Percentiles rank a stretch among this genome's conserved stretches.
Conservation (phyloP, 179 eudicot species). For the Spergularia azorica region DNA sequence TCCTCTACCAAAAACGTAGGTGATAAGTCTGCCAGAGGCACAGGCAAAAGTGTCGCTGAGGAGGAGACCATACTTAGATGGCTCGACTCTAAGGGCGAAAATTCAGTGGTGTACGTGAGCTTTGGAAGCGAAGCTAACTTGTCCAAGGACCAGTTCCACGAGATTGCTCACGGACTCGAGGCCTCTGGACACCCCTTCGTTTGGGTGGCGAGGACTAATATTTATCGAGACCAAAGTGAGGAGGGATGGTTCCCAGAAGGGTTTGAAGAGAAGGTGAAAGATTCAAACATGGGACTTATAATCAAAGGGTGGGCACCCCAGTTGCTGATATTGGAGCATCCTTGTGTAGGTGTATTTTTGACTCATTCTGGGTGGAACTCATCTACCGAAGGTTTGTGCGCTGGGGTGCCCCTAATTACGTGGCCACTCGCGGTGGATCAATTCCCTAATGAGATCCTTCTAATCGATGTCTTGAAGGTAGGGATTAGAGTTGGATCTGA, state of each 20-base stretch:
- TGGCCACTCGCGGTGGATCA: background rate
- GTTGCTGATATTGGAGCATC: background rate
- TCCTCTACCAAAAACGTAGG: background rate
- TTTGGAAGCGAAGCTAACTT: background rate
- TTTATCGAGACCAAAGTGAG: background rate
- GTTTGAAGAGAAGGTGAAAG: background rate
- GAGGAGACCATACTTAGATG: background rate
- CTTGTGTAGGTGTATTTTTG: background rate
- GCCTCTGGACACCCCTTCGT: background rate
- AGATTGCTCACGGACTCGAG: background rate
- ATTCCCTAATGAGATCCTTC: background rate
- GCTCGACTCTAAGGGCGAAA: background rate
- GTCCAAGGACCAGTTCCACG: background rate
- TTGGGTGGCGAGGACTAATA: background rate
- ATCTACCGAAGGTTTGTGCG: background rate
- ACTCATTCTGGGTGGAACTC: background rate
- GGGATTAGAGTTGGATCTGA: background rate
- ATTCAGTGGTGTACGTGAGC: background rate
- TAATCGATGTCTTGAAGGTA: background rate
- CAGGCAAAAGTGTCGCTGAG: background rate
- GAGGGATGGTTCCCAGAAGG: conserved; percentile 4
- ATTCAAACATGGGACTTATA: background rate
- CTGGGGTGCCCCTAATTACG: background rate
- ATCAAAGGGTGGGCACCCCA: background rate
- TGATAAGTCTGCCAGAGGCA: background rate